Evolutionary conservation across 768 basidiomycete genomes (phyloP).

Genomic region (Phlebiopsis flavidoalba): DNA sequence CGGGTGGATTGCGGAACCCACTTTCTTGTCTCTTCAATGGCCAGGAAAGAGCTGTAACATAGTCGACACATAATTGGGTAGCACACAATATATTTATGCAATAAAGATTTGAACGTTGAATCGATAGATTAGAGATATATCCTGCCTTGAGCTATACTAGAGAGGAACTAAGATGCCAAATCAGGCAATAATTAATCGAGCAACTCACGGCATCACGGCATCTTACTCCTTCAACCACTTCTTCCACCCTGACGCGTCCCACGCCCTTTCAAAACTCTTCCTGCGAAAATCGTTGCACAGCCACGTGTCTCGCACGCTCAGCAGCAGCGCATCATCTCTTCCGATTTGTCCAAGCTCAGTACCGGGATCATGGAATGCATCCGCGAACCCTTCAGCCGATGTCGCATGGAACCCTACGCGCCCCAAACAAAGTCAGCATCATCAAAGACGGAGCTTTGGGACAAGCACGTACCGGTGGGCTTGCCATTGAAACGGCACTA

Average conservation of each 20-base stretch:
- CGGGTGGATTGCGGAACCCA: no score
- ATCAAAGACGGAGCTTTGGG: neutral
- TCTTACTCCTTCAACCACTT: conserved; percentile 15
- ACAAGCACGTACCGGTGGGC: conserved; percentile 49
- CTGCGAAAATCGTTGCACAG: conserved; percentile 69
- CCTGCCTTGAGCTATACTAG: neutral
- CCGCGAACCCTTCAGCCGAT: conserved; percentile 59
- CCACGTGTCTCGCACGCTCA: conserved; percentile 63
- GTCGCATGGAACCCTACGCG: conserved; percentile 74
- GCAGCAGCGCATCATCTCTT: conserved; percentile 64
- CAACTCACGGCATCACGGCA: neutral
- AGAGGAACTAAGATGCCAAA: neutral
- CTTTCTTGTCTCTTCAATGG: no score
- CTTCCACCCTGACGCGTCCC: conserved; percentile 62
- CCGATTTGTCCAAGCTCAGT: conserved; percentile 48
- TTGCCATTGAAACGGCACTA: conserved; percentile 64
- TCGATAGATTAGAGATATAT: neutral
- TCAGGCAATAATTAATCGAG: neutral
- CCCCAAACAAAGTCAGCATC: neutral
- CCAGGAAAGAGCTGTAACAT: no score
- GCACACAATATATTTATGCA: no score
- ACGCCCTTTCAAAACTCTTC: conserved; percentile 75
- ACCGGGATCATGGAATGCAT: conserved; percentile 58
- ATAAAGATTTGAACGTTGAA: neutral
- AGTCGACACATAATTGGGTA: no score